These are phyloP conservation scores for Cantharellus anzutake DNA, from an alignment of 768 basidiomycete species.

Conservation along the genomic window DNA sequence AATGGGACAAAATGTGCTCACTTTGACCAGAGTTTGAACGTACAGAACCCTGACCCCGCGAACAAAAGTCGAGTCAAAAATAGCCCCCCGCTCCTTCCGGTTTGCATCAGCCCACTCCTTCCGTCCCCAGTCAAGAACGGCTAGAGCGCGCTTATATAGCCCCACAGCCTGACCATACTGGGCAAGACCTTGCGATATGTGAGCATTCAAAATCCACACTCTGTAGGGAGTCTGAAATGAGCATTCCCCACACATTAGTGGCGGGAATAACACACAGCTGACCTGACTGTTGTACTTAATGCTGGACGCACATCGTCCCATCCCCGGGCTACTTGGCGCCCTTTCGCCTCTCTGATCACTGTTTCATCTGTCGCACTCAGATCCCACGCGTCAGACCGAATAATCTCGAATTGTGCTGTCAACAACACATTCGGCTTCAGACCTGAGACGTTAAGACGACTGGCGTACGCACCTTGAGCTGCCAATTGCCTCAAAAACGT, in stretches of 20 bases:
- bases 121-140: constrained; percentile 1
- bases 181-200: not conserved
- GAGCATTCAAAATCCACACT: not conserved
- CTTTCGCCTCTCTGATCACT: not conserved
- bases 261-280: not conserved
- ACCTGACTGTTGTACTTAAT: not conserved
- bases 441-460: not conserved
- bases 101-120: not conserved
- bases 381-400: not conserved
- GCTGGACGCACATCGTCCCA: not conserved
- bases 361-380: not conserved
- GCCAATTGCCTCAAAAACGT: not conserved
- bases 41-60: not conserved
- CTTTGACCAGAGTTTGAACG: not conserved
- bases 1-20: not conserved
- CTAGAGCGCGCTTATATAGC: not conserved
- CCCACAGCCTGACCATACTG: constrained; percentile 1
- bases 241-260: not conserved
- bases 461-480: not conserved
- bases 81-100: not conserved
- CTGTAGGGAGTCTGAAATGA: not conserved
- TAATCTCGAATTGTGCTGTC: not conserved
- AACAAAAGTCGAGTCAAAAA: constrained; percentile 2
- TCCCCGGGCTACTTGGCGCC: not conserved
- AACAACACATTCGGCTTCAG: not conserved